Percentiles rank a stretch among this genome's conserved stretches.
phyloP scores from a whole-genome alignment of 2,329 filamentous ascomycete species.

The Cladosporium colombiae region DNA sequence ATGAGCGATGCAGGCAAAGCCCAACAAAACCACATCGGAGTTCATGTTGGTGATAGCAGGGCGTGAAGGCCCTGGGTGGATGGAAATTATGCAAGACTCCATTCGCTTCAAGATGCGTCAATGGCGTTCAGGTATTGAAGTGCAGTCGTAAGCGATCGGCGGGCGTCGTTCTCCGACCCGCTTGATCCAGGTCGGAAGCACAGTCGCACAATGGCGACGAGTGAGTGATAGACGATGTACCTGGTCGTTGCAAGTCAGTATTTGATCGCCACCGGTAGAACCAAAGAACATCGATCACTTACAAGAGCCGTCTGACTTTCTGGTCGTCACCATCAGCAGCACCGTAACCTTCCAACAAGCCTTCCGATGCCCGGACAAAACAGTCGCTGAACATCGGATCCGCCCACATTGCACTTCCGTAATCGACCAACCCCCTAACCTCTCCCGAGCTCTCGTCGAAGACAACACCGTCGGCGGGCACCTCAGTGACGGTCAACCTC shows the following conservation, averaged over 20 bases:
- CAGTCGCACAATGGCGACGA: conserved; percentile 45
- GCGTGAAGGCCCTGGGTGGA: not conserved
- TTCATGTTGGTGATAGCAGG: not conserved
- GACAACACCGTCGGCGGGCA: conserved; percentile 51
- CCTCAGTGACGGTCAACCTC: conserved; percentile 53
- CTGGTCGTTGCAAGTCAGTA: conserved; percentile 31
- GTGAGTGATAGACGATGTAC: conserved; percentile 48
- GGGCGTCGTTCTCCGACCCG: conserved; percentile 45
- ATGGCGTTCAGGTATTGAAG: conserved; percentile 27
- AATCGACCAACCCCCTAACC: conserved; percentile 54
- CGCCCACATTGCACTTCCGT: conserved; percentile 57
- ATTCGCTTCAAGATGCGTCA: not conserved
- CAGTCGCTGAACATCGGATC: conserved; percentile 57
- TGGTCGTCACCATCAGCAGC: conserved; percentile 37
- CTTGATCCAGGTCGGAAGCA: conserved; percentile 46
- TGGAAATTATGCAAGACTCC: not conserved
- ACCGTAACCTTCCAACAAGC: conserved; percentile 48
- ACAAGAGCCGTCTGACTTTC: conserved; percentile 45
- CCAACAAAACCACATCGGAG: not conserved
- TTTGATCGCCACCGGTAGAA: not conserved
- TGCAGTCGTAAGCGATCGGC: conserved; percentile 43
- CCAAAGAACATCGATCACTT: conserved; percentile 27
- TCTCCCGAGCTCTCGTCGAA: conserved; percentile 51
- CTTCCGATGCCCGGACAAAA: conserved; percentile 44
- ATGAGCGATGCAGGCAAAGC: not conserved